Conservation (phyloP, 1,284 basidiomycete species). For the Chalciporus sp. region DNA sequence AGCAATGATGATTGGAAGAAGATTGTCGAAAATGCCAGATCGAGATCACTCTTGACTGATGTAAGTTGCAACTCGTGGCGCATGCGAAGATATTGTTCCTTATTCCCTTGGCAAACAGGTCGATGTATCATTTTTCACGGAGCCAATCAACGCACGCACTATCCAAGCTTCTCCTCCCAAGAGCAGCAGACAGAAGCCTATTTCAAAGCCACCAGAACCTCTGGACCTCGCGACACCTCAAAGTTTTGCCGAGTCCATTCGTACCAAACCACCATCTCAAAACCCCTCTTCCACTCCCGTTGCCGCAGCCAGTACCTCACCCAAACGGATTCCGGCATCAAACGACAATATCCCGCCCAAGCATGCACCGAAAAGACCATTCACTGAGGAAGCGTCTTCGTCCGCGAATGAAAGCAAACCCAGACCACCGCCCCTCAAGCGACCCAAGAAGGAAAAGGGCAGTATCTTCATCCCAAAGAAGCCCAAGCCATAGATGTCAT, state of each 20-base stretch:
- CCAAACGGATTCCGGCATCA: conserved; percentile 1
- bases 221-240: conserved; percentile 36
- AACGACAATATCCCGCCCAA: conserved; percentile 1
- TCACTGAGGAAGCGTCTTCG: conserved; percentile 19
- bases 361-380: conserved; percentile 27
- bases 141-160: conserved; percentile 13
- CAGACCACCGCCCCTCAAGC: conserved; percentile 33
- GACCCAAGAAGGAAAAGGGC: conserved; percentile 43
- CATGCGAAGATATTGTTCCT: neutral
- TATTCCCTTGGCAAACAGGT: conserved; percentile 33
- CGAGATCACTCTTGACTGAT: conserved; percentile 53
- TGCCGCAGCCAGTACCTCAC: neutral
- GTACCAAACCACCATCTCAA: conserved; percentile 29
- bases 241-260: conserved; percentile 31
- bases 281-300: neutral
- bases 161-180: conserved; percentile 23
- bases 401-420: conserved; percentile 14
- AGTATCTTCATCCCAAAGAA: conserved; percentile 56
- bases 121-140: conserved; percentile 42
- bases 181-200: conserved; percentile 20
- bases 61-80: conserved; percentile 41
- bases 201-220: conserved; percentile 22
- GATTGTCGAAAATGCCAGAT: conserved; percentile 78
- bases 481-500: conserved; percentile 25
- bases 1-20: conserved; percentile 81